Base-by-base conservation (phyloP, 2,329 filamentous ascomycete genomes). In the Thelonectria discophora region DNA sequence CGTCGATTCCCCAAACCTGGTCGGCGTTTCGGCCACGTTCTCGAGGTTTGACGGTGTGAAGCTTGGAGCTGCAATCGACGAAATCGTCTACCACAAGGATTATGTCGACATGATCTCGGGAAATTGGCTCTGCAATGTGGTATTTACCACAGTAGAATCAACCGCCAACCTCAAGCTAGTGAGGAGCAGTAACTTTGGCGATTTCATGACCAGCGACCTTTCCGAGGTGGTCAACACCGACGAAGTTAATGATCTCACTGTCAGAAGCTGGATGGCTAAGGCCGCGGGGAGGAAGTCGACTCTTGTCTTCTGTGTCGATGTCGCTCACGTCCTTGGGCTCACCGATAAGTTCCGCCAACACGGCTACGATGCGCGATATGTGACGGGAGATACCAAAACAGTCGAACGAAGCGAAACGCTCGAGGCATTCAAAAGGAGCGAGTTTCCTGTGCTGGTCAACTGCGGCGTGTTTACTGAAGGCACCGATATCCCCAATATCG, bases 401-500 rank as follows among this genome's bases (percentile, higher is more conserved):
- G 76, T 85, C n/a, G 82, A 89, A 53, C 86, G 95, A 46, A 84
- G 86, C 52, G 83, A 90, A 52, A 86, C 87, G 1, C 82, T 99
- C 2, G 88, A 92, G 32, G 86, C 86, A 2, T 99, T 99, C 77
- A 90, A 86, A 66, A 83, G 81, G 2, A 86, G 88, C 8, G 86
- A 93, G 45, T 98, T 92, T 65, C 92, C 93, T 0, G 92, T 99
- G 1, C 83, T 99, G 13, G 80, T 99, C 53, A 99, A 99, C 74
- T 98, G 95, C 73, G 94, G 94, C 9, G 91, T 99, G 42, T 98
- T 97, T 72, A 98, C 94, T 0, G 95, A 99, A 79, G 95, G 95
- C 2, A 99, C 95, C 1, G 95, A 99, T 72, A 97, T 99, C 32
- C 95, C 96, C 6, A 97, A 97, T 74, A 92, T 99, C 67, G 95